phyloP scores from a whole-genome alignment of 441 rosid genomes.

The Pelargonium citronellum region DNA sequence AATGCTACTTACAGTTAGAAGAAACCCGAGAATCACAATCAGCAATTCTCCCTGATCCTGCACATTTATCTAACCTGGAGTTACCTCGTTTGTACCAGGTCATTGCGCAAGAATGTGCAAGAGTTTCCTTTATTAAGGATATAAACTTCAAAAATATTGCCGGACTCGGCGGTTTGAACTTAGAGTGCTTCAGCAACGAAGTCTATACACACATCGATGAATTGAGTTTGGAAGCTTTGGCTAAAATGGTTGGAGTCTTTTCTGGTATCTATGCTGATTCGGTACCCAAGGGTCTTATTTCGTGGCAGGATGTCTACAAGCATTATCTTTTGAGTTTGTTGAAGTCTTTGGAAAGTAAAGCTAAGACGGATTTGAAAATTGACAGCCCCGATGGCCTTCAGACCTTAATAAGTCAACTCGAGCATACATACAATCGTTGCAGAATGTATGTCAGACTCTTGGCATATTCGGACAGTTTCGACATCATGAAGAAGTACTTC shows the following conservation, averaged over 20 bases:
- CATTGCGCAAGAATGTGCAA: slow-evolving; percentile 67
- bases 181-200: slow-evolving; percentile 57
- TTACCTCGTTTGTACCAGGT: slow-evolving; percentile 50
- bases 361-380: slow-evolving; percentile 36
- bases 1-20: slow-evolving; percentile 61
- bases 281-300: slow-evolving; percentile 50
- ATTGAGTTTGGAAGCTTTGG: slow-evolving; percentile 68
- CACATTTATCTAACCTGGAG: slow-evolving; percentile 30
- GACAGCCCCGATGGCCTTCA: slow-evolving; percentile 67
- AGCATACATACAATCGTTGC: slow-evolving; percentile 58
- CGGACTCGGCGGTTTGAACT: slow-evolving; percentile 58
- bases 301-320: slow-evolving; percentile 72
- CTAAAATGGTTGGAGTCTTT: slow-evolving; percentile 67
- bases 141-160: slow-evolving; percentile 84
- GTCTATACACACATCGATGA: slow-evolving; percentile 56
- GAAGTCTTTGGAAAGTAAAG: slow-evolving; percentile 44
- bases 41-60: slow-evolving; percentile 25
- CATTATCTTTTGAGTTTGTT: slow-evolving; percentile 50
- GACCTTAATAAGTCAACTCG: slow-evolving; percentile 53
- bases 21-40: slow-evolving; percentile 43
- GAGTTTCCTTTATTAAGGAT: slow-evolving; percentile 70
- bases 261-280: slow-evolving; percentile 37
- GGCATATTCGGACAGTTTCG: slow-evolving; percentile 60
- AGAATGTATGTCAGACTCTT: slow-evolving; percentile 53
- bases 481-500: slow-evolving; percentile 59